Evolutionary conservation across 768 basidiomycete genomes (phyloP).

Genomic region (Amanita thiersii): DNA sequence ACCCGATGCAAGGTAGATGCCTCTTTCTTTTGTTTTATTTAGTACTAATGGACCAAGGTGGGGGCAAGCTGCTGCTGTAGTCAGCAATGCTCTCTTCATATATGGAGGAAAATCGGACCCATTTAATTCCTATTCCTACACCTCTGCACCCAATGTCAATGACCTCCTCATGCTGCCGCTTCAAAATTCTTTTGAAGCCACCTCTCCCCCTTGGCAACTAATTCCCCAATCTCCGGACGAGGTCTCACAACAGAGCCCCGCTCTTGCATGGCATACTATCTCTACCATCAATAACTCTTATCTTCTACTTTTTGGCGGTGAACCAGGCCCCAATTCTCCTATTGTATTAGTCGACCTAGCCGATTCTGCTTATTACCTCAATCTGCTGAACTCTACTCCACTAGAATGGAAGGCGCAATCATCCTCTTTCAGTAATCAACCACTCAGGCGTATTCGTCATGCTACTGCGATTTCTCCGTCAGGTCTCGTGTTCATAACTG

Average conservation of each 20-base stretch:
- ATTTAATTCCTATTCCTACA: conserved; percentile 61
- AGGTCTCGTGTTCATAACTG: conserved; percentile 61
- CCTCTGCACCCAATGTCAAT: conserved; percentile 62
- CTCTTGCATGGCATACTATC: conserved; percentile 74
- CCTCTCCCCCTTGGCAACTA: conserved; percentile 63
- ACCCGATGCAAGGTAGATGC: conserved; percentile 3
- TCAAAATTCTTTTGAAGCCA: conserved; percentile 44
- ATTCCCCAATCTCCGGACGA: conserved; percentile 38
- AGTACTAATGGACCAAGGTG: conserved; percentile 43
- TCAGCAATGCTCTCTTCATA: conserved; percentile 55
- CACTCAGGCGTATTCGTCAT: conserved; percentile 72
- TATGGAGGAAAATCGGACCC: conserved; percentile 79
- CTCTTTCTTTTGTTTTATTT: neutral
- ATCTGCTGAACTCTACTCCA: conserved; percentile 25
- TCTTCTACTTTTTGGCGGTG: conserved; percentile 69
- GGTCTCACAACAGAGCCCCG: conserved; percentile 43
- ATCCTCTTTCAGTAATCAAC: conserved; percentile 53
- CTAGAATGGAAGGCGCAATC: conserved; percentile 43
- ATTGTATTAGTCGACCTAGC: conserved; percentile 39
- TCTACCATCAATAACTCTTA: conserved; percentile 51
- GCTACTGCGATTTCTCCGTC: conserved; percentile 39
- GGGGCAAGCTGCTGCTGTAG: conserved; percentile 66
- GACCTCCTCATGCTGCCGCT: conserved; percentile 69
- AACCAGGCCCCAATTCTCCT: conserved; percentile 51
- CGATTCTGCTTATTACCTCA: conserved; percentile 59